Base-by-base conservation (phyloP, 768 basidiomycete species). In the Suillus weaverae region DNA sequence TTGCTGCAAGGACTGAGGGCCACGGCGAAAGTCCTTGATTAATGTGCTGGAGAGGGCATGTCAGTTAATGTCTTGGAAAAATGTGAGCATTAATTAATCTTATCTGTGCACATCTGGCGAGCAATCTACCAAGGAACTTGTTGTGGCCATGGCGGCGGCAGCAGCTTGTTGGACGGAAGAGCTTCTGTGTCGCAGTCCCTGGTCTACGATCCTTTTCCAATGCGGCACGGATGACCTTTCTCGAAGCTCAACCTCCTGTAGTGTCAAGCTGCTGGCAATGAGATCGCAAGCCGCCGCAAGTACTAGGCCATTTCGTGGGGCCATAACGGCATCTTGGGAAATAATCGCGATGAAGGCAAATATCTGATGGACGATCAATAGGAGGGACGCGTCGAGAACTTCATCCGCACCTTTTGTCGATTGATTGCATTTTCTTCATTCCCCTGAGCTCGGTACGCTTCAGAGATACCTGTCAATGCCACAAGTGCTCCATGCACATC, bases 401-500 rank as follows among this genome's bases (percentile, higher is more conserved):
- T 57, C 26, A 56, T 67, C 57, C 64, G 54, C 68, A 91, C 89
- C 75, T 86, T 79, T 54, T 79, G 78, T 68, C 77, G 60, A 73
- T 76, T 54, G 67, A 71, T 61, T 81, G 81, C 62, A 74, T 72
- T 68, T 73, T 71, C 35, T 66, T 73, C 35, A 72, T 70, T 53
- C 77, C 73, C 46, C 69, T 64, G 63, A 66, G 67, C 73, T 18
- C 74, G 78, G 67, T 83, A 88, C 2, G 87, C 88, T n/a, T 77
- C 73, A 0, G 93, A 87, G 18, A 98, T 79, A 72, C 95, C 90
- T 9, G 84, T 82, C 32, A 98, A 80, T 1, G 86, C 87, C 30
- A 89, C 79, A n/a, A 98, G 76, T 10, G 84, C 89, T 2, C 97
- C 97, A 71, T 98, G 95, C 11, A 95, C 78, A 70, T 91, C 90